These are phyloP conservation scores for Ensete glaucum DNA, from an alignment of 176 grass and related monocot genomes.

Conservation along the genomic window DNA sequence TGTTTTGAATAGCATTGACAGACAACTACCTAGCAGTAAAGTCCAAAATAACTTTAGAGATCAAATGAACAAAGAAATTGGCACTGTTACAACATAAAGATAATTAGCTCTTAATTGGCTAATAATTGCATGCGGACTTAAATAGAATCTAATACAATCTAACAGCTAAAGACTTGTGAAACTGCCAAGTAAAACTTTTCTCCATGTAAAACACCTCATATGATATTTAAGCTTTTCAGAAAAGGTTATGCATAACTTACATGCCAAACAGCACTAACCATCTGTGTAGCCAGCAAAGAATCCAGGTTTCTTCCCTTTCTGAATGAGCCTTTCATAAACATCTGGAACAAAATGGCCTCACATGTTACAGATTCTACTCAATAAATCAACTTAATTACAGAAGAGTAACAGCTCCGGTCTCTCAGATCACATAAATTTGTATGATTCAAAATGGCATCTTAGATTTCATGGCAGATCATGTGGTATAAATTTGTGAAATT, in stretches of 20 bases:
- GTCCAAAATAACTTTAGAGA: too few relatives aligned
- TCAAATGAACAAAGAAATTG: too few relatives aligned
- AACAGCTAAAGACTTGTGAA: not conserved
- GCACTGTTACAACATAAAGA: too few relatives aligned
- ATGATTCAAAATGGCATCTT: too few relatives aligned
- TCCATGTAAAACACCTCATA: not conserved
- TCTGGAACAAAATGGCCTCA: conserved; percentile 41
- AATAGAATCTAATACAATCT: not conserved
- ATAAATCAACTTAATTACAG: not conserved
- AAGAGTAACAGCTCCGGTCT: too few relatives aligned
- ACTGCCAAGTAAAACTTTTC: not conserved
- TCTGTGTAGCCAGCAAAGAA: conserved; percentile 93
- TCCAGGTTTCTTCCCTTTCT: conserved; percentile 93
- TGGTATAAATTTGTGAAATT: not conserved
- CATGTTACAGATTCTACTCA: conserved; percentile 16
- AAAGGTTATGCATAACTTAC: conserved; percentile 37
- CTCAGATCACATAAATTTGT: too few relatives aligned
- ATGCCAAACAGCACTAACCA: conserved; percentile 93
- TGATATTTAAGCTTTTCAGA: not conserved
- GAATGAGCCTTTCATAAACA: conserved; percentile 89
- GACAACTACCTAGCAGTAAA: too few relatives aligned
- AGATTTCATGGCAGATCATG: not conserved
- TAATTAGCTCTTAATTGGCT: not conserved
- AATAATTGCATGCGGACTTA: not conserved
- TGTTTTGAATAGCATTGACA: too few relatives aligned